Conservation (phyloP, 768 basidiomycete genomes). For the Leucocoprinus birnbaumii region DNA sequence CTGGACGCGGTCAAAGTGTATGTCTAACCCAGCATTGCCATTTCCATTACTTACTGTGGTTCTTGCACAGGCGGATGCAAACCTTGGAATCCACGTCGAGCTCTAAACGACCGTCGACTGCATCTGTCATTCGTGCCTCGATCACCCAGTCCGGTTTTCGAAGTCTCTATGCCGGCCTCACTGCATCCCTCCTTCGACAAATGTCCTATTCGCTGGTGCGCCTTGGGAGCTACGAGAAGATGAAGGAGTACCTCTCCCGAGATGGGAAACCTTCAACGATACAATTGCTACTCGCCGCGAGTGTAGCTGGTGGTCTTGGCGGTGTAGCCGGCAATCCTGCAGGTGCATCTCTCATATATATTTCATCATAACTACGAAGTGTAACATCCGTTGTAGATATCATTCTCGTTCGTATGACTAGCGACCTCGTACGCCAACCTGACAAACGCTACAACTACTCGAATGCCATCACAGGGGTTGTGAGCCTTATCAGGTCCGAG, state of each 20-base stretch:
- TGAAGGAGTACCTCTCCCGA: slow-evolving; percentile 56
- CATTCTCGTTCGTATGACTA: slow-evolving; percentile 83
- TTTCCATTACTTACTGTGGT: neutral
- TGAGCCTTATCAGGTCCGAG: slow-evolving; percentile 62
- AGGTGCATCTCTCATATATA: slow-evolving; percentile 35
- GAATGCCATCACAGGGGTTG: slow-evolving; percentile 76
- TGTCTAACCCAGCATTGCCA: slow-evolving; percentile 20
- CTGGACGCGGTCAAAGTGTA: slow-evolving; percentile 86
- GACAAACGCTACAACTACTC: slow-evolving; percentile 75
- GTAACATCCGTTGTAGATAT: slow-evolving; percentile 44
- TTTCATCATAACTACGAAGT: neutral
- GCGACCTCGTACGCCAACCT: slow-evolving; percentile 72
- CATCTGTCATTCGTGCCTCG: slow-evolving; percentile 62
- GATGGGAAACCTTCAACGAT: slow-evolving; percentile 49
- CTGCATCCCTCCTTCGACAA: slow-evolving; percentile 81
- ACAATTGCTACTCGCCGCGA: slow-evolving; percentile 61
- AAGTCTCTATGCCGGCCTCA: slow-evolving; percentile 78
- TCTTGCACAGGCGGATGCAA: slow-evolving; percentile 69
- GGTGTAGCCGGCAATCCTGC: slow-evolving; percentile 86
- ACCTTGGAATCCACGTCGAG: slow-evolving; percentile 48
- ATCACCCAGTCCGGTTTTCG: slow-evolving; percentile 65
- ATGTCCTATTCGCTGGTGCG: slow-evolving; percentile 91
- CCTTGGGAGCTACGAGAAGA: slow-evolving; percentile 77
- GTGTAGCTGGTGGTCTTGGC: slow-evolving; percentile 75
- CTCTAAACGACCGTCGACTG: slow-evolving; percentile 58